Base-by-base conservation (phyloP, 2,329 filamentous ascomycete species). In the Capronia coronata region DNA sequence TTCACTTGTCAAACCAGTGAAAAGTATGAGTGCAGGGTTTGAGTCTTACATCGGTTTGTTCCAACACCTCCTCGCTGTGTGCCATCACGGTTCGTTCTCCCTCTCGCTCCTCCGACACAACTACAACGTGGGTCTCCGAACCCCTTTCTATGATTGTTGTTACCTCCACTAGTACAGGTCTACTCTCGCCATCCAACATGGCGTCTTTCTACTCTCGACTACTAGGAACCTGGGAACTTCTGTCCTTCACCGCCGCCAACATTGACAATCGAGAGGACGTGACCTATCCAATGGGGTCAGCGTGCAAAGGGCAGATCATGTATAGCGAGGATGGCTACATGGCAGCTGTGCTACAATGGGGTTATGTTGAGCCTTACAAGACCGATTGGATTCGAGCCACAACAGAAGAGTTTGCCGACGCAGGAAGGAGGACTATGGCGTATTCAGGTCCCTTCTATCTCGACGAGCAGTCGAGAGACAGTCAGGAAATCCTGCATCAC, bases 301-400 rank as follows among this genome's bases (percentile, higher is more conserved):
- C 51, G 1, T 48, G 48, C 43, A 57, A 52, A 23, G 54, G 51
- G 10, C 52, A 52, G 16, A 54, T 57, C 45, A 54, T 55, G 16
- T 57, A 57, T 37, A 54, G 40, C 34, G 13, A 42, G 1, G 51
- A 54, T 21, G 51, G 54, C 5, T 57, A 54, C 43, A 54, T 57
- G 54, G 37, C 51, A 35, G 48, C 49, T 14, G 19, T 57, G 43
- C 40, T 55, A 14, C 48, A 54, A 25, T 46, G 37, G 19, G 42
- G 25, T 9, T 45, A 52, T 23, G 34, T 55, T 19, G 21, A 52
- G 46, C 32, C 46, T 27, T 50, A 38, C 43, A 21, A 48, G 16
- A 22, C 21, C 10, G 46, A 46, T 40, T 43, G 45, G 43, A 34
- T 22, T n/a, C 14, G 43, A 7, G 48, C 40, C 34, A 54, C 43